Evolutionary conservation across 129 eudicot genomes (phyloP).

Genomic region (Escallonia herrerae): DNA sequence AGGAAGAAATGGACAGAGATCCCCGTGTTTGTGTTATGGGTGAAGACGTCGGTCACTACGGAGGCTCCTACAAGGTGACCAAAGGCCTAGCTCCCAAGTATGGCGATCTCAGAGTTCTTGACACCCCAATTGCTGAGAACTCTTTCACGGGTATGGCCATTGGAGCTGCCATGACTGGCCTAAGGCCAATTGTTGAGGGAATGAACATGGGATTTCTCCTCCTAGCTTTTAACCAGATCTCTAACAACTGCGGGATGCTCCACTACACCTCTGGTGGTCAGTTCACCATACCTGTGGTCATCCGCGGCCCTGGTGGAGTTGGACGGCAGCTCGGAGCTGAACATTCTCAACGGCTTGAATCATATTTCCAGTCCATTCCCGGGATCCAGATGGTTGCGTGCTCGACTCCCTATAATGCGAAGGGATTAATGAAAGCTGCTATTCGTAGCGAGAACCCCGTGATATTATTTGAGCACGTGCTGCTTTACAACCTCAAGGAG

Average conservation of each 20-base stretch:
- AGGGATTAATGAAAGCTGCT: constrained; percentile 70
- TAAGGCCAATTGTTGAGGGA: constrained; percentile 62
- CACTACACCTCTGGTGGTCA: constrained; percentile 76
- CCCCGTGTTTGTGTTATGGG: constrained; percentile 65
- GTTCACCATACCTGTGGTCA: constrained; percentile 55
- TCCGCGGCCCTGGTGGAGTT: constrained; percentile 78
- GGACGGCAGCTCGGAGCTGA: constrained; percentile 74
- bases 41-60: constrained; percentile 70
- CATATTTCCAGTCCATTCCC: constrained; percentile 64
- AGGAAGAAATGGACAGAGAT: constrained; percentile 69
- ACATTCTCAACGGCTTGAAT: constrained; percentile 68
- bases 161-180: constrained; percentile 75
- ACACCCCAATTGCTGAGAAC: constrained; percentile 71
- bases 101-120: constrained; percentile 66
- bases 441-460: constrained; percentile 66
- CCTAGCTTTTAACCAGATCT: constrained; percentile 62
- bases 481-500: constrained; percentile 55
- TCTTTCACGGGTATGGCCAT: constrained; percentile 62
- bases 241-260: constrained; percentile 76
- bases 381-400: constrained; percentile 72
- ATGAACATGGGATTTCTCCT: constrained; percentile 76
- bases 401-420: constrained; percentile 65
- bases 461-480: constrained; percentile 65
- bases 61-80: constrained; percentile 69
- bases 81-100: constrained; percentile 45